phyloP scores from a whole-genome alignment of 164 flowering plant genomes.

The Sedum album region DNA sequence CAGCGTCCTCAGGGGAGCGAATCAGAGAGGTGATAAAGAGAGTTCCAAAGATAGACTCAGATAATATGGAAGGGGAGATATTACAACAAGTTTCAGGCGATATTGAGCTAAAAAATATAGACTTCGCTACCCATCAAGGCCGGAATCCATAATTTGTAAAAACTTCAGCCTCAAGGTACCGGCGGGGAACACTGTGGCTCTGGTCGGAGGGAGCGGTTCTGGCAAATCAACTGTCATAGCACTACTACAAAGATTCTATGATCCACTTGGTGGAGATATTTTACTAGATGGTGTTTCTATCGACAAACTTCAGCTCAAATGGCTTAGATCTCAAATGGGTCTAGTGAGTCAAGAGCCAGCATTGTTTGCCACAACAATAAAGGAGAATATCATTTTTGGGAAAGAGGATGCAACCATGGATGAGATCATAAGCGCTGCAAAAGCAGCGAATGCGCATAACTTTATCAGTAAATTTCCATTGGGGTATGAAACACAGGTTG shows the following conservation, averaged over 20 bases:
- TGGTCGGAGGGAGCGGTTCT: conserved; percentile 86
- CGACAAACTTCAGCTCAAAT: conserved; percentile 60
- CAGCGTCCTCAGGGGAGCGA: conserved; percentile 54
- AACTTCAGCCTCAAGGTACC: conserved; percentile 49
- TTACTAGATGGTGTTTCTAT: conserved; percentile 55
- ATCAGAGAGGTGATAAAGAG: conserved; percentile 60
- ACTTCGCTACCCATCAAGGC: conserved; percentile 81
- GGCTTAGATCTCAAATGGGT: conserved; percentile 91
- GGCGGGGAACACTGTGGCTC: conserved; percentile 65
- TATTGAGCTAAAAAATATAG: conserved; percentile 55
- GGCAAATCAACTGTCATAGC: conserved; percentile 80
- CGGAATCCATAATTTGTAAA: conserved; percentile 41
- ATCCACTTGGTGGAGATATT: conserved; percentile 65
- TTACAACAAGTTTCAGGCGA: conserved; percentile 40
- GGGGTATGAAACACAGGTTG: conserved; percentile 86
- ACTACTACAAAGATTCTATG: conserved; percentile 69
- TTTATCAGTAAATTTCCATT: conserved; percentile 67
- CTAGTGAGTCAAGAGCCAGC: conserved; percentile 92
- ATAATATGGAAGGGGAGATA: conserved; percentile 53
- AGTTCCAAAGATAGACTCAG: conserved; percentile 70
- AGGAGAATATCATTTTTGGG: conserved; percentile 80
- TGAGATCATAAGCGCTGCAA: conserved; percentile 62
- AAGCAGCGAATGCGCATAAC: conserved; percentile 79
- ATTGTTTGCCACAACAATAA: conserved; percentile 67
- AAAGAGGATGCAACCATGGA: conserved; percentile 68